phyloP scores from a whole-genome alignment of 495 filamentous ascomycete genomes.

The Penicillium mononematosum region DNA sequence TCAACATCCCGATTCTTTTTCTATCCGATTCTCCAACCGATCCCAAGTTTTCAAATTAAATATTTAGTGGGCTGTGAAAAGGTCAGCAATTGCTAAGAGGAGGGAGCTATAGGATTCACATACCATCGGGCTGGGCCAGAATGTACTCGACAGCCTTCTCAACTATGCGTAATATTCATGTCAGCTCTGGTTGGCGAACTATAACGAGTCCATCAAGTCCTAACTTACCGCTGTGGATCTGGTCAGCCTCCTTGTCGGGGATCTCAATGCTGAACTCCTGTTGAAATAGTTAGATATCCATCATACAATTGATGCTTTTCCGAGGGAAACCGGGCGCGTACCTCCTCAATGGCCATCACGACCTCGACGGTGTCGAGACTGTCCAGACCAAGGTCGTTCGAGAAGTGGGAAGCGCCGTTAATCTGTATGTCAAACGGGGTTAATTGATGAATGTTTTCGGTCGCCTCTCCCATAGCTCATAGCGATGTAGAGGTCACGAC shows the following conservation, averaged over 20 bases:
- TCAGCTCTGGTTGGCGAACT: conserved; percentile 11
- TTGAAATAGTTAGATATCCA: conserved; percentile 29
- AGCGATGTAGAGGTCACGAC: conserved; percentile 11
- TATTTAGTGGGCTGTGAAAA: conserved; percentile 42
- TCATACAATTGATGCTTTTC: conserved; percentile 9
- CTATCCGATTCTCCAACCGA: conserved; percentile 37
- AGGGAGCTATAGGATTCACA: conserved; percentile 11
- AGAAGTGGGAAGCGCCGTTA: conserved; percentile 77
- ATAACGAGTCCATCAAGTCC: not conserved
- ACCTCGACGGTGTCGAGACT: conserved; percentile 98
- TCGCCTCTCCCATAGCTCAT: conserved; percentile 4
- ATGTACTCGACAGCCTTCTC: conserved; percentile 97
- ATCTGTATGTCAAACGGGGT: conserved; percentile 54
- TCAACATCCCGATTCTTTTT: conserved; percentile 40
- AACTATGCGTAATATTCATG: conserved; percentile 53
- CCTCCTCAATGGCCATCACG: conserved; percentile 99
- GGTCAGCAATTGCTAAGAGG: conserved; percentile 17
- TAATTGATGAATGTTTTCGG: conserved; percentile 17
- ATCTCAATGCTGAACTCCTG: conserved; percentile 99
- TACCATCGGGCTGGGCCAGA: conserved; percentile 85
- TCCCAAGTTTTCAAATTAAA: conserved; percentile 34
- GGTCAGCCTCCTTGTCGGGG: conserved; percentile 97
- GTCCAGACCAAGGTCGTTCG: conserved; percentile 94
- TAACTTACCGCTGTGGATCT: conserved; percentile 91
- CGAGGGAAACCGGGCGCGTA: conserved; percentile 44